These are phyloP conservation scores for Pouteria campechiana DNA, from an alignment of 179 eudicot genomes.

Conservation along the genomic window DNA sequence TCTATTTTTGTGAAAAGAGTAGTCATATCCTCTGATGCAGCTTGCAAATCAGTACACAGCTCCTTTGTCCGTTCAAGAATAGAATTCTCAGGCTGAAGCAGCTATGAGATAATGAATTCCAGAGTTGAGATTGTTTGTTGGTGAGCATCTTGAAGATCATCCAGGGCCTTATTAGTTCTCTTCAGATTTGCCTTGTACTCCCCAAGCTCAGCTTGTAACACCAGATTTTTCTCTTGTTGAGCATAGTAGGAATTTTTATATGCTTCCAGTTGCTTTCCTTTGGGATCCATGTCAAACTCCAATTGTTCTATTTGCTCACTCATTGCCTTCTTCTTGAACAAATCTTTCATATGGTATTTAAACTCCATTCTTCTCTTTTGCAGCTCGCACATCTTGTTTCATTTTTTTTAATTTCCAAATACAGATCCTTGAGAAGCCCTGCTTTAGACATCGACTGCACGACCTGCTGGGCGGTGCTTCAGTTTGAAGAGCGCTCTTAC, in stretches of 20 bases:
- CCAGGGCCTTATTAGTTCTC: slow-evolving; percentile 28
- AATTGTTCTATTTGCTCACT: slow-evolving; percentile 68
- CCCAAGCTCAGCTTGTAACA: slow-evolving; percentile 43
- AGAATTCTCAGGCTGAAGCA: slow-evolving; percentile 51
- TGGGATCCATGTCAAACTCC: slow-evolving; percentile 53
- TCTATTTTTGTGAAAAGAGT: slow-evolving; percentile 49
- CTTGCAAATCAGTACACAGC: slow-evolving; percentile 44
- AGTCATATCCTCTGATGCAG: slow-evolving; percentile 60
- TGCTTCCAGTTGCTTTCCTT: slow-evolving; percentile 50
- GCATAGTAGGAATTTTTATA: slow-evolving; percentile 47
- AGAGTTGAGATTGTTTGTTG: slow-evolving; percentile 25
- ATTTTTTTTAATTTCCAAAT: slow-evolving; percentile 56
- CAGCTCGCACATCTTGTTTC: slow-evolving; percentile 65
- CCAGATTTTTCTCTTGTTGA: slow-evolving; percentile 68
- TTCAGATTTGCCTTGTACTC: slow-evolving; percentile 64
- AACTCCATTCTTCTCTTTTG: slow-evolving; percentile 85
- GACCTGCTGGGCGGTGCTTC: no score
- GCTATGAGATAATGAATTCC: slow-evolving; percentile 48
- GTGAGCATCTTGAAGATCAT: slow-evolving; percentile 52
- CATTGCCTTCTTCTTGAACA: slow-evolving; percentile 68
- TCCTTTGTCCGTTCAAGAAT: slow-evolving; percentile 57
- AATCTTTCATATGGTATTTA: slow-evolving; percentile 68
- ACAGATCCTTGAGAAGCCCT: slow-evolving; percentile 69
- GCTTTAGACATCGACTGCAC: slow-evolving; percentile 70
- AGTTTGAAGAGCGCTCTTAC: no score